Evolutionary conservation across 495 filamentous ascomycete species (phyloP).

Genomic region (Neurospora terricola): DNA sequence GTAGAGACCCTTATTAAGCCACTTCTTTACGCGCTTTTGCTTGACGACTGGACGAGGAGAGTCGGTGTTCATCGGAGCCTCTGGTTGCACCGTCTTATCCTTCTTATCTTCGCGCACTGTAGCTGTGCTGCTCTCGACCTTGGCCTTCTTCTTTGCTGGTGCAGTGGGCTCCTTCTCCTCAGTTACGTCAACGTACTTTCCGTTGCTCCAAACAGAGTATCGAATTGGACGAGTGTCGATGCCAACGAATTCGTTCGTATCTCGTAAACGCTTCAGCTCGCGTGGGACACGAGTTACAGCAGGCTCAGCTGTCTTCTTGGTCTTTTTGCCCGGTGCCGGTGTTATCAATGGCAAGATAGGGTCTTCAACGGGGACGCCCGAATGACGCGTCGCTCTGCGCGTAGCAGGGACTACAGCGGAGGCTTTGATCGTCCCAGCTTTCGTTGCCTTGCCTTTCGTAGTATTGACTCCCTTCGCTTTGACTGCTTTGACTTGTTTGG

Average conservation of each 20-base stretch:
- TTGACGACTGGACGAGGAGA: constrained; percentile 27
- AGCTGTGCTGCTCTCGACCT: constrained; percentile 18
- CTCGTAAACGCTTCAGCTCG: constrained; percentile 39
- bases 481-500: not conserved
- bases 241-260: constrained; percentile 44
- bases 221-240: constrained; percentile 42
- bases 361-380: constrained; percentile 36
- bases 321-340: constrained; percentile 29
- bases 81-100: constrained; percentile 30
- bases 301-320: constrained; percentile 35
- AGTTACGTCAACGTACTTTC: constrained; percentile 34
- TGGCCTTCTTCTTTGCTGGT: constrained; percentile 34
- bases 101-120: not conserved
- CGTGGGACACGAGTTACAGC: constrained; percentile 28
- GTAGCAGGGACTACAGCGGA: constrained; percentile 23
- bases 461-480: not conserved
- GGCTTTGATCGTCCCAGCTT: constrained; percentile 1
- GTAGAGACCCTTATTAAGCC: constrained; percentile 77
- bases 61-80: constrained; percentile 29
- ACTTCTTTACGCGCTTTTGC: constrained; percentile 53
- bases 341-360: constrained; percentile 32
- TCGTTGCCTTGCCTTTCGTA: not conserved
- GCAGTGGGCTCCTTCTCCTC: constrained; percentile 13
- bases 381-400: constrained; percentile 29
- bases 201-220: constrained; percentile 44